These are phyloP conservation scores for Cryphonectria radicalis DNA, from an alignment of 2,329 filamentous ascomycete genomes.

Conservation along the genomic window DNA sequence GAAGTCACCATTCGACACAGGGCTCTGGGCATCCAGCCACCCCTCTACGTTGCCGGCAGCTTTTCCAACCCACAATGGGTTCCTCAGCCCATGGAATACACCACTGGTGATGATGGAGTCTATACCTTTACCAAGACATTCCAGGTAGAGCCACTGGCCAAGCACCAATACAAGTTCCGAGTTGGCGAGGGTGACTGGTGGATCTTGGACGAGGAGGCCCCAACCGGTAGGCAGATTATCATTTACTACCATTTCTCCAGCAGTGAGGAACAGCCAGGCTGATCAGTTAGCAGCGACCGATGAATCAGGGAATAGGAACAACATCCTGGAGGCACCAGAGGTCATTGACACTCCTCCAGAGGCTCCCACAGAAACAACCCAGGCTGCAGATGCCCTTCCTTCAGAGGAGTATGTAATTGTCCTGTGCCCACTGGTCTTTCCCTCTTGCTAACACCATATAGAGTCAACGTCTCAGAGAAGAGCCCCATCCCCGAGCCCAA, in stretches of 20 bases:
- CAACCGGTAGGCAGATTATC: slow-evolving; percentile 54
- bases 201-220: slow-evolving; percentile 66
- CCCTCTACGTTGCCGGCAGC: slow-evolving; percentile 71
- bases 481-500: slow-evolving; percentile 16
- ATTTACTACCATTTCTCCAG: background rate
- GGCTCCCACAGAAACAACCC: slow-evolving; percentile 17
- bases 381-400: slow-evolving; percentile 23
- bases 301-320: slow-evolving; percentile 53
- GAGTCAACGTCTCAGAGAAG: slow-evolving; percentile 12
- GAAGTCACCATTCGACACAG: slow-evolving; percentile 64
- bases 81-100: slow-evolving; percentile 66
- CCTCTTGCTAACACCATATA: background rate
- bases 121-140: slow-evolving; percentile 63
- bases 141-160: slow-evolving; percentile 56
- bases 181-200: slow-evolving; percentile 71
- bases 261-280: background rate
- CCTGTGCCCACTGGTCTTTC: background rate
- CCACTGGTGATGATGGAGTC: slow-evolving; percentile 55
- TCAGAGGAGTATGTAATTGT: slow-evolving; percentile 18
- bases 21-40: slow-evolving; percentile 63
- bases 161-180: slow-evolving; percentile 77
- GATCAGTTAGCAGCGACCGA: slow-evolving; percentile 43
- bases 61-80: slow-evolving; percentile 72
- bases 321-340: slow-evolving; percentile 44
- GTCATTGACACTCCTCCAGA: background rate